phyloP scores from a whole-genome alignment of 2,329 filamentous ascomycete genomes.

The Penicillium sclerotiorum region DNA sequence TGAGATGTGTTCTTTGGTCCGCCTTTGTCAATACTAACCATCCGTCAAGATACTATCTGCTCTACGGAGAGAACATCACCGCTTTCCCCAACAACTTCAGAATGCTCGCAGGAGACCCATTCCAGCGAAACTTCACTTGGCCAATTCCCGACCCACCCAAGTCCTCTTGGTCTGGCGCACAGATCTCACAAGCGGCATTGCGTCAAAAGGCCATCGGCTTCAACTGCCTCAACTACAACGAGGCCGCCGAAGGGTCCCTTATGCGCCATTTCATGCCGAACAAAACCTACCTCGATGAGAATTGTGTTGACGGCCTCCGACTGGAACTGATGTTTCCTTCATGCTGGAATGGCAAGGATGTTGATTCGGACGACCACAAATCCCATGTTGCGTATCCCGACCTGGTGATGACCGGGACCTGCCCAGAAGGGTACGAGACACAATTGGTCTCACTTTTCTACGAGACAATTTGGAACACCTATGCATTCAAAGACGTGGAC shows the following conservation, averaged over 20 bases:
- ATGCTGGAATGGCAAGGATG: conserved; percentile 78
- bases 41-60: conserved; percentile 74
- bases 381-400: conserved; percentile 77
- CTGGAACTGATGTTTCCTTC: conserved; percentile 86
- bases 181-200: conserved; percentile 70
- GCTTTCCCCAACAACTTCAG: conserved; percentile 77
- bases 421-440: conserved; percentile 68
- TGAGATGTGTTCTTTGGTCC: neutral
- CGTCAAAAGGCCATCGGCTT: conserved; percentile 84
- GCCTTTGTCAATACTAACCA: neutral
- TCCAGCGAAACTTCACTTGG: conserved; percentile 69
- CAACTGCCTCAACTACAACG: conserved; percentile 87
- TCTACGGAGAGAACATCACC: conserved; percentile 65
- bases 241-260: conserved; percentile 68
- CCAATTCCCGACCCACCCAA: conserved; percentile 69
- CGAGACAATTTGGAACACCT: conserved; percentile 82
- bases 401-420: conserved; percentile 73
- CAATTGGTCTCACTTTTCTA: conserved; percentile 77
- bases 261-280: conserved; percentile 80
- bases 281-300: conserved; percentile 75
- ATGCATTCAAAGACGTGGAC: conserved; percentile 61
- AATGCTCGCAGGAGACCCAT: conserved; percentile 77
- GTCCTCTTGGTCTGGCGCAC: conserved; percentile 67
- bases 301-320: conserved; percentile 80
- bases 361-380: conserved; percentile 57